Conservation (phyloP, 441 rosid species). For the Kokia cookei region DNA sequence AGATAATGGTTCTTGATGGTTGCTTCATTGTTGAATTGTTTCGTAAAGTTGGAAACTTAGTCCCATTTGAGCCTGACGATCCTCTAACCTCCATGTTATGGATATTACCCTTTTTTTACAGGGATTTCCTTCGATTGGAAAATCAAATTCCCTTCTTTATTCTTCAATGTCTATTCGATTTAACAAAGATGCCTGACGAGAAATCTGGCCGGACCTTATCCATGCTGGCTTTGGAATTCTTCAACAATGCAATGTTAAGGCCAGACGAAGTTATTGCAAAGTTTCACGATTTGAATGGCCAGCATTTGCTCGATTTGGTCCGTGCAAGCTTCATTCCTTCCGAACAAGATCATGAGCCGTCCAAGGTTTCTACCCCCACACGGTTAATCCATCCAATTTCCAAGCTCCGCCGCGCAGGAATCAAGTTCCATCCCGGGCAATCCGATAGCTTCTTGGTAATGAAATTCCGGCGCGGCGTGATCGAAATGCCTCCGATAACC, state of each 20-base stretch:
- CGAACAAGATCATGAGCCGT: conserved; percentile 6
- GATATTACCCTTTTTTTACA: conserved; percentile 58
- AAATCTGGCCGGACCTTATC: conserved; percentile 25
- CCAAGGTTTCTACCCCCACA: conserved; percentile 9
- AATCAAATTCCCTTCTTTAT: conserved; percentile 66
- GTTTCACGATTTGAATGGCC: conserved; percentile 19
- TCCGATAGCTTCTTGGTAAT: conserved; percentile 52
- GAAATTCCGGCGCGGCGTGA: conserved; percentile 38
- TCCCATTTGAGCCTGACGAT: conserved; percentile 39
- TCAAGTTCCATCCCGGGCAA: conserved; percentile 22
- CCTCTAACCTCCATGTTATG: conserved; percentile 58
- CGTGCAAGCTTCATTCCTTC: conserved; percentile 40
- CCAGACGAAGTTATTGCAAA: conserved; percentile 27
- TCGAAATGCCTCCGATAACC: conserved; percentile 54
- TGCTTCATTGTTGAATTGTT: conserved; percentile 60
- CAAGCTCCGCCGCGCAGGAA: conserved; percentile 66
- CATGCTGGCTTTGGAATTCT: conserved; percentile 41
- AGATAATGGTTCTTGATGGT: conserved; percentile 70
- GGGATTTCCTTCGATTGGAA: conserved; percentile 62
- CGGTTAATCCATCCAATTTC: conserved; percentile 48
- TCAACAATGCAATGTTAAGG: conserved; percentile 39
- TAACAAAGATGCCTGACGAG: conserved; percentile 9
- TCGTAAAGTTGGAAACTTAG: conserved; percentile 39
- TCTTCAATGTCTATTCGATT: conserved; percentile 44
- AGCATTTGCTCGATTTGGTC: conserved; percentile 65